Evolutionary conservation across 192 early-diverging fungal species (phyloP), one percentile per base, ranked within the genome.

Genomic region (Dissophora ornata): DNA sequence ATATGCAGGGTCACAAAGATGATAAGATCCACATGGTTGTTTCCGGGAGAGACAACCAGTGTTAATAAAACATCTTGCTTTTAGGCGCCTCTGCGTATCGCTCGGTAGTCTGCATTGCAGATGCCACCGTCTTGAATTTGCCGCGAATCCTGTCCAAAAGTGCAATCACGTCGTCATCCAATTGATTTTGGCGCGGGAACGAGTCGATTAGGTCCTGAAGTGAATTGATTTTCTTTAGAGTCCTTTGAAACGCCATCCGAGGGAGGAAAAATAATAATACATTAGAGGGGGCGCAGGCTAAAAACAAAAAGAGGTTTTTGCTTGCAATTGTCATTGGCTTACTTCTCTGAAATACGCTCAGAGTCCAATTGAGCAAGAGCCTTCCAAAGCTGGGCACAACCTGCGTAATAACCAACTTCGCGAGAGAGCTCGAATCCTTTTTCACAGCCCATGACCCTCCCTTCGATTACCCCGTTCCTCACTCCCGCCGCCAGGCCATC

Each of bases 371-470:
- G 34, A 9, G 71, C 53, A 1, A 88, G 38, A 12, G 65, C 30
- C n/a, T 70, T 65, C 87, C 87, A 88, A 24, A 73, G 46, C 25
- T 82, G 64, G 18, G 81, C 79, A 24, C 83, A 83, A 3, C 87
- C 87, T 18, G 69, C 50, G 67, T 88, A 88, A 46, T 80, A 88
- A 1, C 85, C 85, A 46, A 88, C 74, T 44, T 88, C 87, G 47
- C 79, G 79, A 12, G 82, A 79, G 3, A 88, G 54, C 41, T 86
- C 85, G 74, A 81, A 88, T 2, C 80, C 85, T 30, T 86, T 86
- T 69, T 85, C 83, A 26, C 83, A 86, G 2, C 87, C 87, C 59
- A 86, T 73, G 19, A 86, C 57, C 22, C 80, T 77, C 0, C 87
- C 87, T 66, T 88, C 87, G 8, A 88, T 69, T 19, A 71, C 77